Base-by-base conservation (phyloP, 2,329 filamentous ascomycete species). In the Calonectria naviculata region DNA sequence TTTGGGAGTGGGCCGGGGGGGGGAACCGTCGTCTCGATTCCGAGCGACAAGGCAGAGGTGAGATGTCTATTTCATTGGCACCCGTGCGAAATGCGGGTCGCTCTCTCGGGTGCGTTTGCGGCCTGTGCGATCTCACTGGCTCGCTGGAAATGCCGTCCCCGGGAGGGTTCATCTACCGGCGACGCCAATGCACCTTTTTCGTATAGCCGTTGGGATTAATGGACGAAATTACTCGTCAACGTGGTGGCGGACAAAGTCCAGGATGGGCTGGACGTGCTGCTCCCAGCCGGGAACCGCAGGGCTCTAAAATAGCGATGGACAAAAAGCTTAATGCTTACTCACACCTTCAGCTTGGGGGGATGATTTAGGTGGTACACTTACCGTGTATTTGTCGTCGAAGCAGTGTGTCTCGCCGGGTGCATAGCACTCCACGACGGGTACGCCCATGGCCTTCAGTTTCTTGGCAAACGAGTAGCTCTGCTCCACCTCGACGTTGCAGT, bases 301-400 rank as follows among this genome's bases (percentile, higher is more conserved):
- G 19, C 34, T 26, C 62, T 65, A 65, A 29, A 29, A n/a, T n/a
- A n/a, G n/a, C 24, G 21, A 15, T 24, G 15, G 62, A 41, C 28
- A 65, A 28, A n/a, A 29, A 19, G 31, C n/a, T 8, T 46, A 46
- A 46, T 46, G 42, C 42, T 46, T 24, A 46, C 42, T 10, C 42
- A 24, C 29, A n/a, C 24, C 24, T 28, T 28, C 13, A 28, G 24
- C 6, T 29, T 24, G 9, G 21, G 26, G 15, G 4, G 3, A 19
- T 24, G 12, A 13, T 29, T 29, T 29, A 6, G 6, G 28, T 41
- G n/a, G n/a, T n/a, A n/a, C 8, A 54, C 46, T 54, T 13, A 42
- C 62, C 5, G 26, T 54, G 21, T 65, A 54, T 17, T 65, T 65
- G 19, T 65, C 62, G 24, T 65, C 46, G 28, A 65, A 54, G 9